These are phyloP conservation scores for Fusarium odoratissimum DNA, from an alignment of 2,329 filamentous ascomycete genomes.

Conservation along the genomic window DNA sequence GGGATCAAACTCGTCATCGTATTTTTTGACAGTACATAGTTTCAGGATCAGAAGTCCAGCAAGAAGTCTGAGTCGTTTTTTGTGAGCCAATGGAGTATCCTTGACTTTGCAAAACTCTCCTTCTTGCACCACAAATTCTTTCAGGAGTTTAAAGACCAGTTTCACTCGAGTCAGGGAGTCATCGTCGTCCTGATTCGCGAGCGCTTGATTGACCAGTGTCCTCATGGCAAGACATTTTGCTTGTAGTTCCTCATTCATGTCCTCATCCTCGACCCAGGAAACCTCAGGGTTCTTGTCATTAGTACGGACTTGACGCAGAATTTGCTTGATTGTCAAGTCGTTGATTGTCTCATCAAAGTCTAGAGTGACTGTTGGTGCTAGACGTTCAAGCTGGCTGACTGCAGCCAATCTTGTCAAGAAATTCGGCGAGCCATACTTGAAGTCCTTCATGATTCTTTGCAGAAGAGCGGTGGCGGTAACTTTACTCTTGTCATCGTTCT, in stretches of 20 bases:
- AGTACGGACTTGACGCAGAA: constrained; percentile 77
- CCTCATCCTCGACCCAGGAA: constrained; percentile 74
- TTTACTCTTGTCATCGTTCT: constrained; percentile 76
- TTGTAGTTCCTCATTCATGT: constrained; percentile 81
- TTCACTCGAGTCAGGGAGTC: constrained; percentile 69
- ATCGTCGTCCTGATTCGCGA: constrained; percentile 65
- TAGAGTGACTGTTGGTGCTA: constrained; percentile 77
- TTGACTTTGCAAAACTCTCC: constrained; percentile 83
- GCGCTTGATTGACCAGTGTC: constrained; percentile 86
- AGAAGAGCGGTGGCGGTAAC: constrained; percentile 88
- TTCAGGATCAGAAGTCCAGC: constrained; percentile 87
- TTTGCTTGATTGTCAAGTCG: constrained; percentile 79
- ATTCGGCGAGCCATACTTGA: constrained; percentile 76
- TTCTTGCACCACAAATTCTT: constrained; percentile 77
- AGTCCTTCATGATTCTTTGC: constrained; percentile 78
- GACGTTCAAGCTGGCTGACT: constrained; percentile 79
- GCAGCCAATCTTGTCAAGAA: constrained; percentile 81
- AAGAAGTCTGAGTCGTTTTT: constrained; percentile 81
- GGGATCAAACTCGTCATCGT: constrained; percentile 80
- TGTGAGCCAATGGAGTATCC: constrained; percentile 82
- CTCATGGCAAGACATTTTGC: constrained; percentile 88
- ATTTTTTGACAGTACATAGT: constrained; percentile 78
- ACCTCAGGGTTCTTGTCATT: constrained; percentile 67
- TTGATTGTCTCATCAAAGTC: constrained; percentile 82
- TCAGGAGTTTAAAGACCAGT: constrained; percentile 82